These are phyloP conservation scores for Mycena indigotica DNA, from an alignment of 768 basidiomycete species.

Conservation along the genomic window DNA sequence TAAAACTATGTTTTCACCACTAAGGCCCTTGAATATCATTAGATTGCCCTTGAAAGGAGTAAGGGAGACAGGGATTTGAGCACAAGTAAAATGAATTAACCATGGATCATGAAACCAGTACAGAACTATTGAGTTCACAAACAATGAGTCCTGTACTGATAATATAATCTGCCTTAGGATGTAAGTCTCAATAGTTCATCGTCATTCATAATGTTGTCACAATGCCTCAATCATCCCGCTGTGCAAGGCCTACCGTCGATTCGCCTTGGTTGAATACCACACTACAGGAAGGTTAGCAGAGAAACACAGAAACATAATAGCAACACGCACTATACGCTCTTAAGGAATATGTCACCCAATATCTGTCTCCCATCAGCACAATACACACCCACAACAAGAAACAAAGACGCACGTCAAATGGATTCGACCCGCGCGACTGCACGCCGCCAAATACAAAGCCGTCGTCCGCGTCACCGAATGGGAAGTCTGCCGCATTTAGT, in stretches of 20 bases:
- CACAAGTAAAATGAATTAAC: not conserved
- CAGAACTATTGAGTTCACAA: too few species aligned
- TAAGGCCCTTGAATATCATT: too few species aligned
- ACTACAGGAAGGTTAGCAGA: not conserved
- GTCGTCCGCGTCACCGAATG: constrained; percentile 26
- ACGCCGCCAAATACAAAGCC: constrained; percentile 28
- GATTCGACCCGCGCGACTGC: constrained; percentile 22
- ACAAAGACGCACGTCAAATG: constrained; percentile 17
- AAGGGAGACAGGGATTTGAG: too few species aligned
- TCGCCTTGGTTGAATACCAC: constrained; percentile 25
- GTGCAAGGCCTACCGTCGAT: constrained; percentile 15
- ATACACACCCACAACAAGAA: not conserved
- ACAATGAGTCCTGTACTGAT: too few species aligned
- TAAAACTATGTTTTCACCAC: too few species aligned
- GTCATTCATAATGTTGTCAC: not conserved
- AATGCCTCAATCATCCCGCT: constrained; percentile 13
- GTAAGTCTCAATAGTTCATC: too few species aligned
- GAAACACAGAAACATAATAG: not conserved
- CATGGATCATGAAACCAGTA: not conserved
- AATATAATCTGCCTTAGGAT: too few species aligned
- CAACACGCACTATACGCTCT: constrained; percentile 20
- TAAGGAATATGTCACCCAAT: constrained; percentile 23
- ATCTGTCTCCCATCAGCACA: constrained; percentile 4
- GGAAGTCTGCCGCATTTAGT: constrained; percentile 26
- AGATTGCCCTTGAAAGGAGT: too few species aligned